Conservation (phyloP, 2,329 filamentous ascomycete species). For the Cryphonectria nitschkei region DNA sequence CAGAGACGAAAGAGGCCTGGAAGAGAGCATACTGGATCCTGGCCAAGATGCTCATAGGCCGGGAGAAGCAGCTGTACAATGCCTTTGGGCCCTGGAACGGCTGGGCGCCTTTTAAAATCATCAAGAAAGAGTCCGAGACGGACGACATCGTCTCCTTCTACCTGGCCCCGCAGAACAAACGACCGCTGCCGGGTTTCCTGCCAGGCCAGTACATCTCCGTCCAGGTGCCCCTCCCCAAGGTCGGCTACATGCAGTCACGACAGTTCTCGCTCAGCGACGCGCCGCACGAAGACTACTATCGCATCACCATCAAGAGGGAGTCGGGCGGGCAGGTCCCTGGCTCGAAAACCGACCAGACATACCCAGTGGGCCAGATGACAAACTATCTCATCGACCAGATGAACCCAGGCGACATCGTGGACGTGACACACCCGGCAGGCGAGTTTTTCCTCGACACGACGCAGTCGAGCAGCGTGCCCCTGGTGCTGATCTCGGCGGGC, state of each 20-base stretch:
- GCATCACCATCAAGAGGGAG: conserved; percentile 74
- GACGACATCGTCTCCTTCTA: conserved; percentile 74
- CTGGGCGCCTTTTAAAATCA: conserved; percentile 70
- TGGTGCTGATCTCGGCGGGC: conserved; percentile 66
- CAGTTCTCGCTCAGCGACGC: conserved; percentile 76
- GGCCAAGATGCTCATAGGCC: conserved; percentile 71
- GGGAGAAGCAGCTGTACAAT: conserved; percentile 66
- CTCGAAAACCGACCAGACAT: background rate
- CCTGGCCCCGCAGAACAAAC: conserved; percentile 64
- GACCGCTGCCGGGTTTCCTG: conserved; percentile 63
- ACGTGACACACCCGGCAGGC: conserved; percentile 69
- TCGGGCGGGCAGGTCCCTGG: conserved; percentile 53
- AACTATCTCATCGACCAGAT: conserved; percentile 69
- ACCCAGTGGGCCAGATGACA: conserved; percentile 62
- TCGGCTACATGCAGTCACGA: conserved; percentile 65
- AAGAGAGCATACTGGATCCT: conserved; percentile 73
- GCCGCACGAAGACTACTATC: conserved; percentile 64
- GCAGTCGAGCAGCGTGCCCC: conserved; percentile 46
- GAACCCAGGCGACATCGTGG: conserved; percentile 62
- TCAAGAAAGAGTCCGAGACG: conserved; percentile 66
- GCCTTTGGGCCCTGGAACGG: conserved; percentile 64
- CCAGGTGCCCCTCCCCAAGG: conserved; percentile 57
- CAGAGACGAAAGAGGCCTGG: conserved; percentile 69
- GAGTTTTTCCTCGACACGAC: conserved; percentile 61
- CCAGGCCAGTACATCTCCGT: conserved; percentile 77